These are phyloP conservation scores for Simplicillium aogashimaense DNA, from an alignment of 2,329 filamentous ascomycete genomes.

Conservation along the genomic window DNA sequence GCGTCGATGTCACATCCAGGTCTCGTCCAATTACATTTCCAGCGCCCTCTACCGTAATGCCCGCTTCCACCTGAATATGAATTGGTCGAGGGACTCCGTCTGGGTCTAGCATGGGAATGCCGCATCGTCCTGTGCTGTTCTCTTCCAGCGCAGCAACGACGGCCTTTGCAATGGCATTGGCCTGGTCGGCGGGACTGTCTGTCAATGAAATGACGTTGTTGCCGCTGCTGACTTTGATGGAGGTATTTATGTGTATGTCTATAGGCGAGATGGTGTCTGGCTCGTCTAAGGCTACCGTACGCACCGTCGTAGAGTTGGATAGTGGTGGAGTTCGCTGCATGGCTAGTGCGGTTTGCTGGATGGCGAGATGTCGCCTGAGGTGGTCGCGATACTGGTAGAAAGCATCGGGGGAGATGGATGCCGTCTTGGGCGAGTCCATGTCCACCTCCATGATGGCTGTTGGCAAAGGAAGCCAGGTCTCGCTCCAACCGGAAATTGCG, in stretches of 20 bases:
- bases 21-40: slow-evolving; percentile 26
- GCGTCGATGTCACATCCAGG: neutral
- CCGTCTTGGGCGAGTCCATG: no score
- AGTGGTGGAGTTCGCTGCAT: no score
- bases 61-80: slow-evolving; percentile 32
- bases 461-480: no score
- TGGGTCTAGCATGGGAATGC: slow-evolving; percentile 36
- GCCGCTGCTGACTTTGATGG: slow-evolving; percentile 33
- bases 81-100: slow-evolving; percentile 31
- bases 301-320: no score
- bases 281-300: no score
- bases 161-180: slow-evolving; percentile 31
- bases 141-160: slow-evolving; percentile 34
- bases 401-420: no score
- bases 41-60: slow-evolving; percentile 31
- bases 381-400: no score
- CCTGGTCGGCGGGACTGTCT: slow-evolving; percentile 25
- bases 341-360: no score
- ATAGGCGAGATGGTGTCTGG: slow-evolving; percentile 20
- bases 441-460: no score
- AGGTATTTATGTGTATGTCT: slow-evolving; percentile 35
- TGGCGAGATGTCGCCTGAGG: no score
- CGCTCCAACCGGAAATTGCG: no score
- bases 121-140: slow-evolving; percentile 25
- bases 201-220: slow-evolving; percentile 38